phyloP scores from a whole-genome alignment of 2,329 filamentous ascomycete species.

The Waltergamsia citrina region DNA sequence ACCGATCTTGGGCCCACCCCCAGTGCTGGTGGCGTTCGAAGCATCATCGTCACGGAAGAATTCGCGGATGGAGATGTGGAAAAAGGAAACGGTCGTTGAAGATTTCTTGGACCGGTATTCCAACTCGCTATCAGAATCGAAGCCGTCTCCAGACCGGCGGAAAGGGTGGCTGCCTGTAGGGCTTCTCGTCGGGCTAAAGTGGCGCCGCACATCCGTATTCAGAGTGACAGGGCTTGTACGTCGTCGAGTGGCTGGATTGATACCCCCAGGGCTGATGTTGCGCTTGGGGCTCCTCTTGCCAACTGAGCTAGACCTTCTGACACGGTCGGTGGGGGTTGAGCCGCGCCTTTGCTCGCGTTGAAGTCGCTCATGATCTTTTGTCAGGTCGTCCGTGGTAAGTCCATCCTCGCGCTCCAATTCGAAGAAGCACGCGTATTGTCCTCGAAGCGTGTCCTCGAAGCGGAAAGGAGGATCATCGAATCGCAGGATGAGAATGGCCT shows the following conservation, averaged over 20 bases:
- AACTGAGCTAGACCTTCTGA: slow-evolving; percentile 3
- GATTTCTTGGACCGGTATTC: slow-evolving; percentile 31
- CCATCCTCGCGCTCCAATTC: slow-evolving; percentile 33
- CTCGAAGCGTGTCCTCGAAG: slow-evolving; percentile 30
- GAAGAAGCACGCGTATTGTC: slow-evolving; percentile 36
- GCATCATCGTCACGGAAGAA: slow-evolving; percentile 25
- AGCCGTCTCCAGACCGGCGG: slow-evolving; percentile 17
- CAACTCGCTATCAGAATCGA: slow-evolving; percentile 20
- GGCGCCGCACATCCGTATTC: not conserved
- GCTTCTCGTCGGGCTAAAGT: slow-evolving; percentile 15
- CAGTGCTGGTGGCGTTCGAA: slow-evolving; percentile 7
- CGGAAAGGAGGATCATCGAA: slow-evolving; percentile 29
- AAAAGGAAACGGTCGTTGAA: slow-evolving; percentile 27
- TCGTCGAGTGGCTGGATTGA: not conserved
- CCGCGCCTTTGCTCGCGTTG: slow-evolving; percentile 9
- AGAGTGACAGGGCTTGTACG: slow-evolving; percentile 2
- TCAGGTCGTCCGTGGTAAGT: slow-evolving; percentile 28
- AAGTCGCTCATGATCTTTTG: slow-evolving; percentile 24
- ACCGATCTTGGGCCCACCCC: slow-evolving; percentile 15
- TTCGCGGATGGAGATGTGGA: slow-evolving; percentile 26
- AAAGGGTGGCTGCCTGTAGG: too few species aligned
- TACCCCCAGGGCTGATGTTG: slow-evolving; percentile 1
- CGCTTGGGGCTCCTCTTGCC: slow-evolving; percentile 3
- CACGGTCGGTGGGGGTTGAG: slow-evolving; percentile 3
- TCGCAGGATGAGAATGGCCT: slow-evolving; percentile 29